A percentile compares a stretch with the other conserved stretches of the same genome.
These are phyloP conservation scores for Hammondia hammondi DNA, from an alignment of 169 alveolate genomes.

Conservation along the genomic window DNA sequence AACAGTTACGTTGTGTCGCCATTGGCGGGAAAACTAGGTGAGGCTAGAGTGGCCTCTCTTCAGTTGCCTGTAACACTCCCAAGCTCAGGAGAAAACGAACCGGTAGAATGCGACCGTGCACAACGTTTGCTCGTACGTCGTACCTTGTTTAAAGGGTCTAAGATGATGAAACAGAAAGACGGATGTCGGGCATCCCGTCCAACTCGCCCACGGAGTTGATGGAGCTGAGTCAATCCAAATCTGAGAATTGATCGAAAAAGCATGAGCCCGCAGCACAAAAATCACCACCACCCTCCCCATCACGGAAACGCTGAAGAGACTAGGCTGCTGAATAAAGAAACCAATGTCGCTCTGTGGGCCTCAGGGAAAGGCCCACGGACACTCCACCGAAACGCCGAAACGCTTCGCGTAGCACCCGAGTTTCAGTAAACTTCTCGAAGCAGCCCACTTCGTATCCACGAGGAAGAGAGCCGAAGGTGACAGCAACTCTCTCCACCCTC, in stretches of 20 bases:
- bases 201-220: constrained; percentile 65
- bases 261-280: not conserved
- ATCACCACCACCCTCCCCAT: not conserved
- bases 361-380: no score
- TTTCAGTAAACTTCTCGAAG: no score
- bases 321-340: not conserved
- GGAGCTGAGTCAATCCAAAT: constrained; percentile 58
- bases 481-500: no score
- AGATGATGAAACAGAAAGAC: constrained; percentile 16
- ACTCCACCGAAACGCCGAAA: not conserved
- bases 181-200: constrained; percentile 35
- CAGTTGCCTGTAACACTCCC: not conserved
- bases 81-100: no score
- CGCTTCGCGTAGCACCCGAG: not conserved
- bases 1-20: not conserved
- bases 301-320: not conserved
- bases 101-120: no score
- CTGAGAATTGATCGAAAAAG: not conserved
- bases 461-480: no score
- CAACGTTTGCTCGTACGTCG: not conserved
- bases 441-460: no score
- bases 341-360: not conserved
- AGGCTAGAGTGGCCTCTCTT: not conserved
- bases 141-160: constrained; percentile 21
- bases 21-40: not conserved